These are phyloP conservation scores for Phytophthora idaei DNA, from an alignment of 352 stramenopile genomes.

Conservation along the genomic window DNA sequence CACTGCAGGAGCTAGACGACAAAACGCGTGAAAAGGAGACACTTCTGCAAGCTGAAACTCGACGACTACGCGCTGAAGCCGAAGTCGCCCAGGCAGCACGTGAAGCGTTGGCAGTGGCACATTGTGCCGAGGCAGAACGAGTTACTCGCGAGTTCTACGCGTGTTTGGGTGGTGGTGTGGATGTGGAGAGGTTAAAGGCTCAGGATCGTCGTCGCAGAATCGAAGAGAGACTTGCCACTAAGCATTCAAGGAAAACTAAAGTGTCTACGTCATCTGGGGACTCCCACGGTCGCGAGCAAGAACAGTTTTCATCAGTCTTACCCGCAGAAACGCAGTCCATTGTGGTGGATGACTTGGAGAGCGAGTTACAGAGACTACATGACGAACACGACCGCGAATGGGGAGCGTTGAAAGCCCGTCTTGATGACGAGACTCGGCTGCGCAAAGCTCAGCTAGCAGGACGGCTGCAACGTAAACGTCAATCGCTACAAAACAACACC, in stretches of 20 bases:
- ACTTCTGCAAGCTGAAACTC: constrained; percentile 19
- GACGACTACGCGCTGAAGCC: constrained; percentile 15
- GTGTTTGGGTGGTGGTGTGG: constrained; percentile 18
- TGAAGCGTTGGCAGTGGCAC: constrained; percentile 30
- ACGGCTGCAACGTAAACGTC: constrained; percentile 43
- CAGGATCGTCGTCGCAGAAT: constrained; percentile 27
- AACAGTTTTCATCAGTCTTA: neutral
- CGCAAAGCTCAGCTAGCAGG: constrained; percentile 42
- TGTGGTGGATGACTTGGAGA: constrained; percentile 26
- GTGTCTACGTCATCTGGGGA: neutral
- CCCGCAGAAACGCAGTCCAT: constrained; percentile 5
- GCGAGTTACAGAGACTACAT: constrained; percentile 37
- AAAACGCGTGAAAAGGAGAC: constrained; percentile 24
- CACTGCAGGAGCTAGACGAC: constrained; percentile 25
- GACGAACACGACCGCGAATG: constrained; percentile 44
- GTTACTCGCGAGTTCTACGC: constrained; percentile 35
- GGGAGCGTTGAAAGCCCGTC: constrained; percentile 27
- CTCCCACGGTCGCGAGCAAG: neutral
- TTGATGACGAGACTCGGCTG: constrained; percentile 38
- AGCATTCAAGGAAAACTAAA: constrained; percentile 12
- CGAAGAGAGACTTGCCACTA: constrained; percentile 29
- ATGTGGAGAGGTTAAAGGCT: constrained; percentile 19
- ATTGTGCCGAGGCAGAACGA: constrained; percentile 35
- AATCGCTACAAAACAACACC: constrained; percentile 17
- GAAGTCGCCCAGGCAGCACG: constrained; percentile 36